A percentile compares a stretch with the other conserved stretches of the same genome.
Conservation (phyloP, 1,139 yeast genomes). For the Diutina pseudorugosa region DNA sequence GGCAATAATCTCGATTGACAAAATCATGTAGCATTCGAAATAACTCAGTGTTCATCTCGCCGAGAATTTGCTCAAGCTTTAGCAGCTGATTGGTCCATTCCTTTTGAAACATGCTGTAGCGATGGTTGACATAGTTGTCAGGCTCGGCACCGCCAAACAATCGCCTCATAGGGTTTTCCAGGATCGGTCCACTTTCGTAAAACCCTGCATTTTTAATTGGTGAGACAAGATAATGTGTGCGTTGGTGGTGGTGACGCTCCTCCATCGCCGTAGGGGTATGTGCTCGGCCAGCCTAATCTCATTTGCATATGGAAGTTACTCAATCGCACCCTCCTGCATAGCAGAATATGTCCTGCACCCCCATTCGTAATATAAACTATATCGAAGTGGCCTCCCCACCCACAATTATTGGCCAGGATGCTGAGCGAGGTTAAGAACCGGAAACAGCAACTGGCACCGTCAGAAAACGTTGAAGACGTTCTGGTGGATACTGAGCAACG, state of each 20-base stretch:
- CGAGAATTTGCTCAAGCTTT: conserved; percentile 25
- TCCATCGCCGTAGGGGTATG: background rate
- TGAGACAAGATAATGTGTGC: background rate
- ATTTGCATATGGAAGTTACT: background rate
- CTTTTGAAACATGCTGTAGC: conserved; percentile 27
- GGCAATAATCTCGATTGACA: conserved; percentile 9
- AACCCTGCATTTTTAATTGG: background rate
- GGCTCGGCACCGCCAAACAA: conserved; percentile 1
- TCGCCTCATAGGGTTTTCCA: background rate
- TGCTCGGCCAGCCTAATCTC: background rate
- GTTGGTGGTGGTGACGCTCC: background rate
- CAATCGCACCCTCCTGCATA: background rate
- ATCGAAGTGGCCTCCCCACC: background rate
- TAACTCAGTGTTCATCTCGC: conserved; percentile 24
- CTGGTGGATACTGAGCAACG: background rate
- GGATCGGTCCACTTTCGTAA: background rate
- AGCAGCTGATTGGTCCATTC: conserved; percentile 27
- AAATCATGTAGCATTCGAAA: conserved; percentile 21
- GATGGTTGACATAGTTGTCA: conserved; percentile 12
- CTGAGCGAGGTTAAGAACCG: background rate
- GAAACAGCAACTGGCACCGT: background rate
- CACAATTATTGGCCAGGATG: background rate
- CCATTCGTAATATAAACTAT: background rate
- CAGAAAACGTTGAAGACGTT: background rate
- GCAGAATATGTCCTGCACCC: background rate